A percentile compares a stretch with the other conserved stretches of the same genome.
phyloP scores from a whole-genome alignment of 2,329 filamentous ascomycete species.

The Tolypocladium inflatum region DNA sequence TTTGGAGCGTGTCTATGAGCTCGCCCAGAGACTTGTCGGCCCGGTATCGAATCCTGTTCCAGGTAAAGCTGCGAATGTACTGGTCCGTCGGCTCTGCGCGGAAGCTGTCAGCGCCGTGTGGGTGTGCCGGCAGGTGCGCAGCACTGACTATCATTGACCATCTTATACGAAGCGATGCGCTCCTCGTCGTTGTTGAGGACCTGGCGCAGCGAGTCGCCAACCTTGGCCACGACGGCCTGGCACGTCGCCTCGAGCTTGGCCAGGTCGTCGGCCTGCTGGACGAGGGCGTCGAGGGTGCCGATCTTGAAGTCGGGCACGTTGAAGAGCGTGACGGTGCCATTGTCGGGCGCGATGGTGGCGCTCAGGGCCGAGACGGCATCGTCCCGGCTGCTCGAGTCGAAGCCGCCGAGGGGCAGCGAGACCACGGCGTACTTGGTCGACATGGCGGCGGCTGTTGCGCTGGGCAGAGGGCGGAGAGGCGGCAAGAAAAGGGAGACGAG shows the following conservation, averaged over 20 bases:
- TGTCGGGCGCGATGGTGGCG: conserved; percentile 61
- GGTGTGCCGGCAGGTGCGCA: neutral
- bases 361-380: conserved; percentile 73
- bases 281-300: conserved; percentile 86
- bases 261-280: conserved; percentile 93
- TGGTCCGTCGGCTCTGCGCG: conserved; percentile 81
- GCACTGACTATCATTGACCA: conserved; percentile 80
- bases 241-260: conserved; percentile 76
- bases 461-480: neutral
- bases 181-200: conserved; percentile 79
- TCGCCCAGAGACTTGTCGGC: conserved; percentile 84
- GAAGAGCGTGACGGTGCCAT: conserved; percentile 69
- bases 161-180: conserved; percentile 78
- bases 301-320: conserved; percentile 93
- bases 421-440: conserved; percentile 70
- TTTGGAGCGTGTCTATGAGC: conserved; percentile 78
- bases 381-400: conserved; percentile 68
- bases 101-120: conserved; percentile 14
- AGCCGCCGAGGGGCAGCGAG: conserved; percentile 81
- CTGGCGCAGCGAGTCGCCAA: conserved; percentile 73
- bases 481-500: neutral
- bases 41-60: conserved; percentile 98
- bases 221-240: conserved; percentile 76
- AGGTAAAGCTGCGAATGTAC: conserved; percentile 80
- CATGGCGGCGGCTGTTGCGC: conserved; percentile 21